A percentile compares a stretch with the other conserved stretches of the same genome.
Evolutionary conservation across 352 stramenopile species (phyloP).

Genomic region (Phytopythium oedochilum): DNA sequence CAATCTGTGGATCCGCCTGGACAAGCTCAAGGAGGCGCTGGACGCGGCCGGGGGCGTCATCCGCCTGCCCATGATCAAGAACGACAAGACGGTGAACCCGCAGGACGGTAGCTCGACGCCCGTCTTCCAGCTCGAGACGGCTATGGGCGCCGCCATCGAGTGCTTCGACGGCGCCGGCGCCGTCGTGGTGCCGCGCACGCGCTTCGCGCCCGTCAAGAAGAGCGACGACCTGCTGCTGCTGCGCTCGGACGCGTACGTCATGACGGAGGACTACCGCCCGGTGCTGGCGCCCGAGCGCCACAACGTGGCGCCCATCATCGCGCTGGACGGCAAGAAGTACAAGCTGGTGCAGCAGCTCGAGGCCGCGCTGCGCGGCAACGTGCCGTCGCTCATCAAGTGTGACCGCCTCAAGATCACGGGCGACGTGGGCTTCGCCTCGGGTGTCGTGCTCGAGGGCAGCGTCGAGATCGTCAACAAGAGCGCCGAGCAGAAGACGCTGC

Average conservation of each 20-base stretch:
- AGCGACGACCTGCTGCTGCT: slow-evolving; percentile 89
- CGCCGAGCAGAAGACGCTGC: slow-evolving; percentile 94
- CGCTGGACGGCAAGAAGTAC: slow-evolving; percentile 97
- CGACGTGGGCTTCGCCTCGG: slow-evolving; percentile 91
- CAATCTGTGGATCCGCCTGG: slow-evolving; percentile 87
- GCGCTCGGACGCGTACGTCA: slow-evolving; percentile 97
- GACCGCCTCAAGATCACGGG: slow-evolving; percentile 95
- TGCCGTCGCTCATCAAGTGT: slow-evolving; percentile 95
- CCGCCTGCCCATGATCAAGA: slow-evolving; percentile 86
- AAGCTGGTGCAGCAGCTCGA: slow-evolving; percentile 98
- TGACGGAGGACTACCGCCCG: slow-evolving; percentile 94
- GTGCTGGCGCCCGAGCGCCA: slow-evolving; percentile 94
- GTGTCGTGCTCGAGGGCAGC: slow-evolving; percentile 89
- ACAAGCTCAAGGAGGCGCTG: slow-evolving; percentile 82
- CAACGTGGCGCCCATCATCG: slow-evolving; percentile 92
- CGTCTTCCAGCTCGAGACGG: slow-evolving; percentile 86
- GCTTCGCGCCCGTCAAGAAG: slow-evolving; percentile 89
- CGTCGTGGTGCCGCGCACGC: slow-evolving; percentile 85
- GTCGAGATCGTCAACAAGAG: slow-evolving; percentile 96
- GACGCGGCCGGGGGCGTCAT: slow-evolving; percentile 78
- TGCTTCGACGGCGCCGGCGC: slow-evolving; percentile 84
- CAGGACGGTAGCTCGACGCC: slow-evolving; percentile 81
- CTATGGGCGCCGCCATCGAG: slow-evolving; percentile 86
- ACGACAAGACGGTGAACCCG: slow-evolving; percentile 84
- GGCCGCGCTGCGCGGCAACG: slow-evolving; percentile 88